Conservation (phyloP, 148 eudicot genomes). For the Silene conica region DNA sequence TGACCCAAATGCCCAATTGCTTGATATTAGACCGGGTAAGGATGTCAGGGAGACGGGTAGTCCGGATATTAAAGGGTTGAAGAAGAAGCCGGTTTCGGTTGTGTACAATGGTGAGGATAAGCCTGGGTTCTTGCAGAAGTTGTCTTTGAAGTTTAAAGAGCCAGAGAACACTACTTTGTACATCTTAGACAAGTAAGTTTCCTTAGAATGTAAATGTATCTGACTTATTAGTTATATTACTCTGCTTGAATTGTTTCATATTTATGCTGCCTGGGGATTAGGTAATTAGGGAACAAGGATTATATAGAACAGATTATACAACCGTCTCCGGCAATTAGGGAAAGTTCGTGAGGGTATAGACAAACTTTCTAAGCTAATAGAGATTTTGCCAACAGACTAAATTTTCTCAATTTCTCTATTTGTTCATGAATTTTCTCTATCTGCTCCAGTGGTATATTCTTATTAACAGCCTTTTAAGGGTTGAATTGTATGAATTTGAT, state of each 20-base stretch:
- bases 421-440: too few species aligned
- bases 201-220: neutral
- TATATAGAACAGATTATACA: too few species aligned
- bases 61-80: slow-evolving; percentile 69
- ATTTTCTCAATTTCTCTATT: too few species aligned
- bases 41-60: slow-evolving; percentile 61
- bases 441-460: too few species aligned
- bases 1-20: slow-evolving; percentile 60
- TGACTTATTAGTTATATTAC: neutral
- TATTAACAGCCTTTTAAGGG: too few species aligned
- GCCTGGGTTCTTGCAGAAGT: slow-evolving; percentile 80
- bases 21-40: slow-evolving; percentile 70
- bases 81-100: slow-evolving; percentile 65
- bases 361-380: too few species aligned
- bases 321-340: too few species aligned
- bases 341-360: too few species aligned
- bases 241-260: neutral
- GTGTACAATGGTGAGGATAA: slow-evolving; percentile 72
- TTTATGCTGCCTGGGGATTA: too few species aligned
- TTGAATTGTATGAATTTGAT: too few species aligned
- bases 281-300: too few species aligned
- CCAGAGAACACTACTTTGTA: slow-evolving; percentile 85
- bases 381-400: too few species aligned
- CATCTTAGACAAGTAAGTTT: slow-evolving; percentile 86
- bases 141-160: slow-evolving; percentile 77